Evolutionary conservation across 2,329 filamentous ascomycete species (phyloP).

Genomic region (Talaromyces amestolkiae): DNA sequence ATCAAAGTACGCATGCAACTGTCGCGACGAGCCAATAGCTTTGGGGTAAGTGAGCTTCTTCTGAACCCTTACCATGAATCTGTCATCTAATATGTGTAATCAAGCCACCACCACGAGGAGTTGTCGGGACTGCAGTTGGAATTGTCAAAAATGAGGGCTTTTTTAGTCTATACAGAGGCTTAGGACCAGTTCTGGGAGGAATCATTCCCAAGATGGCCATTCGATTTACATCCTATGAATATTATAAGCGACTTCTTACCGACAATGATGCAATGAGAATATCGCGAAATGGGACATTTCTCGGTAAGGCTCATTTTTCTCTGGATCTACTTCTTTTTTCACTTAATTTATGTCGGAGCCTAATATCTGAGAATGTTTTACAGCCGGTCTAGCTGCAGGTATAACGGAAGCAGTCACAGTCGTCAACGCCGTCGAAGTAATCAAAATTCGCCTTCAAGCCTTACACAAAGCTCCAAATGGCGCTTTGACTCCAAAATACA

Average conservation of each 20-base stretch:
- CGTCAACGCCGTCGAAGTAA: slow-evolving; percentile 97
- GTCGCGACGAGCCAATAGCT: slow-evolving; percentile 75
- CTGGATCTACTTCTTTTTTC: too few species aligned
- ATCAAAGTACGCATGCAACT: slow-evolving; percentile 99
- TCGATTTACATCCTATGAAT: slow-evolving; percentile 94
- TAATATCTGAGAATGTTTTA: neutral
- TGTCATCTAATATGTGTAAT: neutral
- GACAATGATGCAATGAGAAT: slow-evolving; percentile 65
- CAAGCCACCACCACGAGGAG: neutral
- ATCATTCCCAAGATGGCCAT: slow-evolving; percentile 99
- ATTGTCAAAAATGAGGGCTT: slow-evolving; percentile 89
- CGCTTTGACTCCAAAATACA: slow-evolving; percentile 94
- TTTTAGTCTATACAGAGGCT: slow-evolving; percentile 90
- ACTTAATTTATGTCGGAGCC: neutral
- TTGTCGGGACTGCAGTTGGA: slow-evolving; percentile 65
- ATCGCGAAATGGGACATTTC: slow-evolving; percentile 68
- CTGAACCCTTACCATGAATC: too few species aligned
- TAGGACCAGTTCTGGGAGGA: slow-evolving; percentile 93
- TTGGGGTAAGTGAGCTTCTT: slow-evolving; percentile 58
- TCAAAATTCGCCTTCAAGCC: slow-evolving; percentile 97
- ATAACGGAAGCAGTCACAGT: slow-evolving; percentile 97
- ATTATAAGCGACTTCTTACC: slow-evolving; percentile 82
- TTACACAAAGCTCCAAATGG: slow-evolving; percentile 98
- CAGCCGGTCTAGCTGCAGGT: slow-evolving; percentile 84
- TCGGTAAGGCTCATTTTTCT: slow-evolving; percentile 47